A percentile compares a stretch with the other conserved stretches of the same genome.
These are phyloP conservation scores for Apiospora sp. DNA, from an alignment of 2,329 filamentous ascomycete genomes.

Conservation along the genomic window DNA sequence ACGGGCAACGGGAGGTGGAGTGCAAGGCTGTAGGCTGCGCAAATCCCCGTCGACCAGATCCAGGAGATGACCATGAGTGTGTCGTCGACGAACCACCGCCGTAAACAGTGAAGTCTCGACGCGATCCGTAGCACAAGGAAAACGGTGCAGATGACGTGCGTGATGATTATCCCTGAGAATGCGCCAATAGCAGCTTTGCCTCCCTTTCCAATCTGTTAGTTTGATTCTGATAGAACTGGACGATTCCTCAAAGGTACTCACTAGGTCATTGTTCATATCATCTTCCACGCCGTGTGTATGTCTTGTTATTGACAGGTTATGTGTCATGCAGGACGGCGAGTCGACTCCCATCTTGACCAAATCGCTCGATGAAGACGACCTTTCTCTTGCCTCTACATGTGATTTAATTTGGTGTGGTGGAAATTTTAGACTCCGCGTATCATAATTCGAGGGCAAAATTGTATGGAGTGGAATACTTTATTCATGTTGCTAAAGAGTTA, in stretches of 20 bases:
- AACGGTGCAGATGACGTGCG: constrained; percentile 19
- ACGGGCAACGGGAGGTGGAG: not conserved
- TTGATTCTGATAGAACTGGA: not conserved
- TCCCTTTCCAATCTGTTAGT: not conserved
- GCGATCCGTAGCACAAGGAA: constrained; percentile 3
- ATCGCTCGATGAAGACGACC: not conserved
- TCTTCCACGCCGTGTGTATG: not conserved
- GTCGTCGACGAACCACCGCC: constrained; percentile 24
- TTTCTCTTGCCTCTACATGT: constrained; percentile 5
- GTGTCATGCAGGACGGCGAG: not conserved
- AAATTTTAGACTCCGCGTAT: not conserved
- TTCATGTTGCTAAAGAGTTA: not conserved
- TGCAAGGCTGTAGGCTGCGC: constrained; percentile 13
- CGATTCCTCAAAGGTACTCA: not conserved
- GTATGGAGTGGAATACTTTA: not conserved
- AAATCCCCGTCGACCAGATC: constrained; percentile 17
- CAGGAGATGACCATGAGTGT: constrained; percentile 22
- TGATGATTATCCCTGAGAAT: constrained; percentile 1
- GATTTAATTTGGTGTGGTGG: not conserved
- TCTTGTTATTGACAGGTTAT: not conserved
- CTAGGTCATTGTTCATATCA: constrained; percentile 6
- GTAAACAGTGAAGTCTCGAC: constrained; percentile 15
- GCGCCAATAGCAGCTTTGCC: constrained; percentile 8
- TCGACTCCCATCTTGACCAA: constrained; percentile 3
- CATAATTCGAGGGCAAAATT: not conserved